Evolutionary conservation across 441 rosid species (phyloP).

Genomic region (Pelargonium citronellum): DNA sequence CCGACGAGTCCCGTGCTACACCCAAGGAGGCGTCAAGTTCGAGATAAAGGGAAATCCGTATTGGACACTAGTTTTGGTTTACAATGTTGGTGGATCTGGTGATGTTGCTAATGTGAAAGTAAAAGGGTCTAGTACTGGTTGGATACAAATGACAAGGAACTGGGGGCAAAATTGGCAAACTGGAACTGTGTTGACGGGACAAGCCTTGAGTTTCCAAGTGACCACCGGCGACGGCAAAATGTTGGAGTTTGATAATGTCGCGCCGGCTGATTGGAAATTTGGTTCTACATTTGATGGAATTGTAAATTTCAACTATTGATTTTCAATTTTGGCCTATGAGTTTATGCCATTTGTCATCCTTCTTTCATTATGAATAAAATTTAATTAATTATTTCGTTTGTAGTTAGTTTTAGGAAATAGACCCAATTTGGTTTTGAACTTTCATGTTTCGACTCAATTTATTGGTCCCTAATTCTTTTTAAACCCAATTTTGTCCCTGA

Average conservation of each 20-base stretch:
- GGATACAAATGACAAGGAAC: neutral
- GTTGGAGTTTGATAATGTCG: neutral
- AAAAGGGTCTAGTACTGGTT: neutral
- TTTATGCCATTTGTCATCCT: too few species aligned
- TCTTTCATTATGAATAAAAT: too few species aligned
- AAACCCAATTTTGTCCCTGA: too few species aligned
- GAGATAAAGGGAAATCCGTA: neutral
- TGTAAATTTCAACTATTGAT: too few species aligned
- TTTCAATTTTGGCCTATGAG: too few species aligned
- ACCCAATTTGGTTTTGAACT: too few species aligned
- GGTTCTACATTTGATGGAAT: too few species aligned
- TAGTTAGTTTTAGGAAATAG: too few species aligned
- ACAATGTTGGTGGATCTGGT: neutral
- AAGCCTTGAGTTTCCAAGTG: neutral
- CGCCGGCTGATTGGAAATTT: neutral
- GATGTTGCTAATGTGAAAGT: neutral
- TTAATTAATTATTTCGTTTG: too few species aligned
- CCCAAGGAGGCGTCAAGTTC: neutral
- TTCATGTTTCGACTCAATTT: too few species aligned
- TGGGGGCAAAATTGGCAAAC: neutral
- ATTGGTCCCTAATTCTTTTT: too few species aligned
- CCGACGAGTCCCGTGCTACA: neutral
- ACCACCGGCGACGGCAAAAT: neutral
- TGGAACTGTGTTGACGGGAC: neutral
- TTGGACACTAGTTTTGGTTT: neutral